Percentiles rank a stretch among this genome's conserved stretches.
Conservation (phyloP, 202 grass and related monocot genomes). For the Dendrocalamus latiflorus region DNA sequence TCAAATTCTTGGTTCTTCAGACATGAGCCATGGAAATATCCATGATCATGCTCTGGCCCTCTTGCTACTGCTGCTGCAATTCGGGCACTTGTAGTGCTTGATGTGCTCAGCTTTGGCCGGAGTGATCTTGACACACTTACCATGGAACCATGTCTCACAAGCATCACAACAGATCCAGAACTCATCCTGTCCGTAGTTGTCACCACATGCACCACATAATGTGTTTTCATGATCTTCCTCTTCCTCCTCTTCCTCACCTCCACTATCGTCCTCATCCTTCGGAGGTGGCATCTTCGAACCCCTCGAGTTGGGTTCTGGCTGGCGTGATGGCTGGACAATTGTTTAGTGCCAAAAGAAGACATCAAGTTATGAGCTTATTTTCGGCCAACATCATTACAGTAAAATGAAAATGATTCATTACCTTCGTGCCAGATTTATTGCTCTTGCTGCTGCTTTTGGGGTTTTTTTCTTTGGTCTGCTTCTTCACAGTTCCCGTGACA, state of each 20-base stretch:
- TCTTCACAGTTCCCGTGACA: slow-evolving; percentile 78
- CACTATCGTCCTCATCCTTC: slow-evolving; percentile 73
- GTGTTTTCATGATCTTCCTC: slow-evolving; percentile 93
- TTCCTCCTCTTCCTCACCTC: slow-evolving; percentile 58
- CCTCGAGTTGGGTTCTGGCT: slow-evolving; percentile 51
- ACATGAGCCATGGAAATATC: slow-evolving; percentile 19
- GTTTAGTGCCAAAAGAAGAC: slow-evolving; percentile 3
- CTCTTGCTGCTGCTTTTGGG: slow-evolving; percentile 58
- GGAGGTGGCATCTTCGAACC: slow-evolving; percentile 49
- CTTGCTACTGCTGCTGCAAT: slow-evolving; percentile 77
- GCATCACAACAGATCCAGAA: no score
- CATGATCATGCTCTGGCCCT: slow-evolving; percentile 60
- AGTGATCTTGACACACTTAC: slow-evolving; percentile 97
- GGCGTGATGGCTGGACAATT: slow-evolving; percentile 32
- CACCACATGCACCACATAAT: no score
- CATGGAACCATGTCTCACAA: slow-evolving; percentile 98
- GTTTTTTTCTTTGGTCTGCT: slow-evolving; percentile 77
- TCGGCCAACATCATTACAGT: neutral
- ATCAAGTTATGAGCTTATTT: slow-evolving; percentile 9
- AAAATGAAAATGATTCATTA: slow-evolving; percentile 27
- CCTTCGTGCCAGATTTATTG: slow-evolving; percentile 79
- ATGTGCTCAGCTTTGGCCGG: slow-evolving; percentile 98
- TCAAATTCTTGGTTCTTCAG: slow-evolving; percentile 37
- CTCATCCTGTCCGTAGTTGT: no score
- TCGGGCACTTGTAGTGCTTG: slow-evolving; percentile 98